A percentile compares a stretch with the other conserved stretches of the same genome.
Conservation (phyloP, 345 rosid genomes). For the Syzygium aqueum region DNA sequence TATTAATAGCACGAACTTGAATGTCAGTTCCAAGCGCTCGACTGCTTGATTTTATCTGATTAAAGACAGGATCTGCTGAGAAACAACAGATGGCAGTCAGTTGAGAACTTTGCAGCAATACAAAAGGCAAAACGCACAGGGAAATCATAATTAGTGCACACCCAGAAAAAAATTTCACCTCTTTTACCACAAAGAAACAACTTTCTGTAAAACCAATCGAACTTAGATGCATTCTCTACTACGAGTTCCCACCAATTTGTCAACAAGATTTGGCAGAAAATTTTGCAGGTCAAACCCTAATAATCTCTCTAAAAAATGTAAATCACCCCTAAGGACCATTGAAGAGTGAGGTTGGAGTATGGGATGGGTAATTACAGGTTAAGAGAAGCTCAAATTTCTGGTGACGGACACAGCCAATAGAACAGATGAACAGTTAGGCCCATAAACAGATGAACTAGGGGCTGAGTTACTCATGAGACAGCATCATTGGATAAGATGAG, state of each 20-base stretch:
- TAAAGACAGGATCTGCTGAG: constrained; percentile 36
- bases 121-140: background rate
- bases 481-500: background rate
- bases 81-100: background rate
- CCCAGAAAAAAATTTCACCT: background rate
- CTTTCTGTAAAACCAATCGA: background rate
- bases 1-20: constrained; percentile 32
- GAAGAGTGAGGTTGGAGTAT: background rate
- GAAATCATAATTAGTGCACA: background rate
- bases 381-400: background rate
- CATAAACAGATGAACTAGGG: background rate
- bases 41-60: constrained; percentile 40
- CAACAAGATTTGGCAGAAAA: background rate
- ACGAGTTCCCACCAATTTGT: background rate
- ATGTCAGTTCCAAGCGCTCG: constrained; percentile 32
- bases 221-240: background rate
- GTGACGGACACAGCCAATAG: background rate
- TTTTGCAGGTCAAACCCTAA: background rate
- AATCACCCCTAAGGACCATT: background rate
- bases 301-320: background rate
- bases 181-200: background rate
- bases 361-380: background rate
- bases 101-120: background rate
- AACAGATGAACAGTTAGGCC: background rate
- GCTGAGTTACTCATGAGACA: background rate